Conservation (phyloP, 1,284 basidiomycete species). For the Xanthoconium separans region DNA sequence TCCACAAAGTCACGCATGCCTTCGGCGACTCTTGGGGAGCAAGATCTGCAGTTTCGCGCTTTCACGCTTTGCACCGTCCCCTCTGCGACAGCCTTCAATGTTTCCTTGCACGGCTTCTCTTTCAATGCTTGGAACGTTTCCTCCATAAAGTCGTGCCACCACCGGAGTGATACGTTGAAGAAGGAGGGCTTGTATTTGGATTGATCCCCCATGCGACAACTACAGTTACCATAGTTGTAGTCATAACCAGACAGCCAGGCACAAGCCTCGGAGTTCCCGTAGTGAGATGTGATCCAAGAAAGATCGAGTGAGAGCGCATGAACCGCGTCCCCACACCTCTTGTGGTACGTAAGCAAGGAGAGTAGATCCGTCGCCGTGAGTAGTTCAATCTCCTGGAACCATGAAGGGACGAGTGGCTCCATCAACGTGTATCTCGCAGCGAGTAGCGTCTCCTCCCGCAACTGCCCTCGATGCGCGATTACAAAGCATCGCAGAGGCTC, state of each 20-base stretch:
- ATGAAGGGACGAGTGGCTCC: background rate
- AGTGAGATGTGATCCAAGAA: background rate
- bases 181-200: background rate
- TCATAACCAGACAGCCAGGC: background rate
- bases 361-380: background rate
- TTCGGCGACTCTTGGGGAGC: background rate
- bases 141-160: constrained; percentile 12
- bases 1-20: constrained; percentile 3
- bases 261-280: background rate
- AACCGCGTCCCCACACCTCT: background rate
- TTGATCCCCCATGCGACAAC: too few species aligned
- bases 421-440: background rate
- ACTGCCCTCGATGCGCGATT: background rate
- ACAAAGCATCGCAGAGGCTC: background rate
- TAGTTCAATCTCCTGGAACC: background rate
- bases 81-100: background rate
- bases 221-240: background rate
- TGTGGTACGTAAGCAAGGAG: constrained; percentile 1
- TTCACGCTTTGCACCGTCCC: background rate
- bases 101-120: constrained; percentile 10
- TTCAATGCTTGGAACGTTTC: background rate
- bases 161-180: background rate
- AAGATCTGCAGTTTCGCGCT: background rate
- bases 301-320: background rate
- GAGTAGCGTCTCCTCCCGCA: background rate